Conservation (phyloP, 192 early-diverging fungal species). For the Backusella psychrophila region DNA sequence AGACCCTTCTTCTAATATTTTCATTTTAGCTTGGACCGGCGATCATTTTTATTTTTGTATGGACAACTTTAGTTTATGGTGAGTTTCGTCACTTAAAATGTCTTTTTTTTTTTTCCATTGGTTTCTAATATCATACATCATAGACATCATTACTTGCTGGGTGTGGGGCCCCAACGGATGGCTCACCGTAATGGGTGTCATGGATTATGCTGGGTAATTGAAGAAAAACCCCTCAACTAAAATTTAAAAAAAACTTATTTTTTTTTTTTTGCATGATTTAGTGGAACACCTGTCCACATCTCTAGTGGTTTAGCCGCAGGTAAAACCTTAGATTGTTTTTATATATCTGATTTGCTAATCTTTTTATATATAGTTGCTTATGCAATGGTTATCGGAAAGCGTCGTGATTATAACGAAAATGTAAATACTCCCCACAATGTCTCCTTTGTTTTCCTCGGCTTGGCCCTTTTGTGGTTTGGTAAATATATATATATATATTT, state of each 20-base stretch:
- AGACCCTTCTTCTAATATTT: background rate
- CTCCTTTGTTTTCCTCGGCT: slow-evolving; percentile 80
- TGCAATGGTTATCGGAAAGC: slow-evolving; percentile 79
- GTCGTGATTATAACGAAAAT: slow-evolving; percentile 65
- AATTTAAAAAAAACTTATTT: background rate
- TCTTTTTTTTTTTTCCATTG: background rate
- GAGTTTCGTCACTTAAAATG: background rate
- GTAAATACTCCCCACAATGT: slow-evolving; percentile 81
- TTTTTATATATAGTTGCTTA: slow-evolving; percentile 56
- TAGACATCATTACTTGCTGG: slow-evolving; percentile 75
- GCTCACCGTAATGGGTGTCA: slow-evolving; percentile 66
- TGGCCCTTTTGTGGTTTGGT: slow-evolving; percentile 85
- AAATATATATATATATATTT: slow-evolving; percentile 60
- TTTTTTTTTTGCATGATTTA: background rate
- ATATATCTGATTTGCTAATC: background rate
- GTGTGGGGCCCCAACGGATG: slow-evolving; percentile 82
- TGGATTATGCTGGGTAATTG: slow-evolving; percentile 76
- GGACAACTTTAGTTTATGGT: slow-evolving; percentile 68
- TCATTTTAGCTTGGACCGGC: slow-evolving; percentile 40
- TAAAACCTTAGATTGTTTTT: background rate
- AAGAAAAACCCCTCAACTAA: background rate
- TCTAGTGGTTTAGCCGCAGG: slow-evolving; percentile 73
- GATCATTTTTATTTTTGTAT: slow-evolving; percentile 64
- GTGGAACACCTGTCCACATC: slow-evolving; percentile 84
- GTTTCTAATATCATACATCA: background rate